Evolutionary conservation across 169 alveolate species (phyloP), one percentile per base, ranked within the genome.

Genomic region (Eimeria brunetti): DNA sequence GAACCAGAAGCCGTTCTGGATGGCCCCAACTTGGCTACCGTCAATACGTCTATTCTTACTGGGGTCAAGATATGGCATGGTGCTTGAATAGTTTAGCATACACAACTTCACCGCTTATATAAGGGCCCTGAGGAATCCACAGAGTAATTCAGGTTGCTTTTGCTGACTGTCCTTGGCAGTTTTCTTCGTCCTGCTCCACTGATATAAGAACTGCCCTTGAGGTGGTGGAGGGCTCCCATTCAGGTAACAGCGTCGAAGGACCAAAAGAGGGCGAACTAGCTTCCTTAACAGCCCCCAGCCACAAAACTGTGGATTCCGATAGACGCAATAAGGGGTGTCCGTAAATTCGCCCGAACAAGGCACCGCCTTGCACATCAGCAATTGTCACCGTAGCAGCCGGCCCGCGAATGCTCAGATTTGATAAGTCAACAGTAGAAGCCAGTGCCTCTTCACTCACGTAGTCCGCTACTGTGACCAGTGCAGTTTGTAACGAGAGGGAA

Each of bases 81-180:
- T 73, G 41, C 53, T 73, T 20, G 41, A 18, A 73, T 73, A 38
- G 7, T 73, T 38, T 38, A 36, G 83, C 53, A 73, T 16, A 38
- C 36, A 6, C 18, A 73, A 16, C 51, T 38, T 73, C 53, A 67
- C 46, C 83, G 33, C 56, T 18, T 16, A 71, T 38, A 14, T 33
- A 69, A 36, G 80, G 30, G n/a, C 80, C 24, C 1, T 33, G 33
- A 51, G 30, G 16, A 24, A 38, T 12, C n/a, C 53, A 41, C 56
- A 27, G 4, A 36, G 18, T 33, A n/a, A 20, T 83, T 36, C 56
- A 46, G 46, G 88, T n/a, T 78, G 53, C 22, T 71, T 38, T 62
- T 38, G 81, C 93, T 38, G 93, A 86, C 93, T 60, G 62, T 64
- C 93, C 83, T 27, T 86, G 69, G 83, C 93, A 86, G 78, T 62